These are phyloP conservation scores for Kalaharituber pfeilii DNA, from an alignment of 2,329 filamentous ascomycete genomes.

Conservation along the genomic window DNA sequence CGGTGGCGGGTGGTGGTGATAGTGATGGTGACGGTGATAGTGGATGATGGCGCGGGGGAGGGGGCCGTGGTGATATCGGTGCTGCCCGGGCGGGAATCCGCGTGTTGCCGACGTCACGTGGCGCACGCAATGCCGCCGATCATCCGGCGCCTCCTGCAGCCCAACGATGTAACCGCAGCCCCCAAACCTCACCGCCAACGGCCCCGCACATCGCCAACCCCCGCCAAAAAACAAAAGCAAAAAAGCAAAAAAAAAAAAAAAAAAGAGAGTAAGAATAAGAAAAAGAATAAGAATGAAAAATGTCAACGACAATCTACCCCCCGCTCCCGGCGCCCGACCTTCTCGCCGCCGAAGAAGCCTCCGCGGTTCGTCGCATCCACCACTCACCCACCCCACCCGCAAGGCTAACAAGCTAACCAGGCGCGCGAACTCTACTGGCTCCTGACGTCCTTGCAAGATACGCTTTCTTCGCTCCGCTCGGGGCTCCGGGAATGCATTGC, in stretches of 20 bases:
- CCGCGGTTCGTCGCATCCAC: background rate
- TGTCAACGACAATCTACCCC: background rate
- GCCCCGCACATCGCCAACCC: background rate
- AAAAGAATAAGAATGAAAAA: background rate
- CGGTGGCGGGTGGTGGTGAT: background rate
- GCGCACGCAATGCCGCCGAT: background rate
- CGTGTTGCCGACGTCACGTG: background rate
- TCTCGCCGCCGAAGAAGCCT: background rate
- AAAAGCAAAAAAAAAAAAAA: background rate
- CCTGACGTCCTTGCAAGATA: constrained; percentile 42
- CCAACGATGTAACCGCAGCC: background rate
- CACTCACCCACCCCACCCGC: background rate
- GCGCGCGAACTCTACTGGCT: constrained; percentile 47
- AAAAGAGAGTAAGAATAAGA: background rate
- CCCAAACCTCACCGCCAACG: background rate
- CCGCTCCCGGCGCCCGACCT: background rate
- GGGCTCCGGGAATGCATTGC: constrained; percentile 79
- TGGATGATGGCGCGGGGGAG: background rate
- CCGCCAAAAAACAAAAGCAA: background rate
- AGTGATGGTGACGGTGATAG: background rate
- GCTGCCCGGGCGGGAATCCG: background rate
- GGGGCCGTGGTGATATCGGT: background rate
- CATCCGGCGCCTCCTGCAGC: background rate
- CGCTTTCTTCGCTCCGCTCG: constrained; percentile 42
- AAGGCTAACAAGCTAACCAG: background rate